Base-by-base conservation (phyloP, 768 basidiomycete species). In the Lentinula lateritia region DNA sequence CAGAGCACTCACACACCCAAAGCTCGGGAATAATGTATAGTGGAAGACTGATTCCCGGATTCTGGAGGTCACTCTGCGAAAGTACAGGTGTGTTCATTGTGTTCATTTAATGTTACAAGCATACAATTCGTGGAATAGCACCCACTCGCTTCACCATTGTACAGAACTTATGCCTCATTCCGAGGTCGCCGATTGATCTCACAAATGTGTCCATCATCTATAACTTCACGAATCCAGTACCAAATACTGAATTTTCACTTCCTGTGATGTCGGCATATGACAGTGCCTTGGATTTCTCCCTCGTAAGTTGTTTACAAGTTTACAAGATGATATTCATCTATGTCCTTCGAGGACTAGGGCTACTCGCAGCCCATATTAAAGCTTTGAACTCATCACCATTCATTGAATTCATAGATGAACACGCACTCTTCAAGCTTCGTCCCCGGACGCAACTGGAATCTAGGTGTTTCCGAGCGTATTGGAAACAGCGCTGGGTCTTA, bases 111-210 rank as follows among this genome's bases (percentile, higher is more conserved):
- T 20, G 12, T 41, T 12, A 52, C 56, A 7, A 50, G 50, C 28
- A 38, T 23, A 46, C 48, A n/a, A 43, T 20, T 20, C 50, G 23
- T 42, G n/a, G 50, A 34, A 9, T 58, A 86, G 84, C 85, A 64
- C 77, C 81, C n/a, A 76, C 75, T 2, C 65, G 76, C 50, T 85
- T 79, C 68, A 80, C 75, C 0, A 80, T 86, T 61, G 65, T 82
- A 23, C 85, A 86, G 67, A 75, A 78, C 34, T 73, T 86, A 46
- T 66, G 61, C 18, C 67, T 69, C 3, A 15, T 61, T 8, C 38
- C 34, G 18, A 39, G 15, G 18, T 10, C 43, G 16, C 32, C 52
- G 46, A 34, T n/a, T 58, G 23, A 13, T 20, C 15, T 10, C 28
- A 32, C 34, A 56, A 10, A 41, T 34, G 20, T 62, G n/a, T 62